Evolutionary conservation across 2,329 filamentous ascomycete genomes (phyloP), one percentile per base, ranked within the genome.

Genomic region (Aspergillus texensis): DNA sequence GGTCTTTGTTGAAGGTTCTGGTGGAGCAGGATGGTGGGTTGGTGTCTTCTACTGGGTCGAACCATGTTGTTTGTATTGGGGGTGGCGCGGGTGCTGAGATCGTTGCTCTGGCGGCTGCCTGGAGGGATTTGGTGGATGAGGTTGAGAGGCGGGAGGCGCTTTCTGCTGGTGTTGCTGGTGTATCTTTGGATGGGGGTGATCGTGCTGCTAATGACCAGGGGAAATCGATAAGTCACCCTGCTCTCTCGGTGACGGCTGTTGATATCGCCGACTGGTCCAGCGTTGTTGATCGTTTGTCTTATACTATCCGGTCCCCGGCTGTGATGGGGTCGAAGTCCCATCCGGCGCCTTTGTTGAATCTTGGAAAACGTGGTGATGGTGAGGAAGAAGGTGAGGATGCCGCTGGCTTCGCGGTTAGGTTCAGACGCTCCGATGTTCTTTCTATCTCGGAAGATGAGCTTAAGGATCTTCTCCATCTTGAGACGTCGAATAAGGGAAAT

Each of bases 251-350:
- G 12, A 85, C 83, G 6, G 87, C 93, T n/a, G 79, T 97, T 55
- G 94, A 98, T 79, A 88, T 92, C 21, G 95, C 90, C 3, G 87
- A 91, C 34, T 98, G 95, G 94, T 81, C 80, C 0, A 67, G 77
- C 2, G 87, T 94, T 12, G 81, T 91, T 6, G 70, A 80, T 0
- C 83, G 84, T 14, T 82, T 98, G 6, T 80, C 85, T 11, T 69
- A 78, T 1, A 80, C 82, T 10, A 81, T 94, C 52, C 87, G 57
- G 19, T 78, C 76, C 1, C 14, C 70, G 1, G 63, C 69, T 36
- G 72, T 80, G 19, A 70, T 70, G 1, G 66, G 71, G n/a, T 64
- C 68, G 6, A 74, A 70, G 48, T 65, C 69, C 1, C 70, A 73
- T 63, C 69, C 71, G 12, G 67, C 77, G 2, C 78, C 78, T 14